phyloP scores from a whole-genome alignment of 2,329 filamentous ascomycete genomes.

The Ilyonectria sp. region DNA sequence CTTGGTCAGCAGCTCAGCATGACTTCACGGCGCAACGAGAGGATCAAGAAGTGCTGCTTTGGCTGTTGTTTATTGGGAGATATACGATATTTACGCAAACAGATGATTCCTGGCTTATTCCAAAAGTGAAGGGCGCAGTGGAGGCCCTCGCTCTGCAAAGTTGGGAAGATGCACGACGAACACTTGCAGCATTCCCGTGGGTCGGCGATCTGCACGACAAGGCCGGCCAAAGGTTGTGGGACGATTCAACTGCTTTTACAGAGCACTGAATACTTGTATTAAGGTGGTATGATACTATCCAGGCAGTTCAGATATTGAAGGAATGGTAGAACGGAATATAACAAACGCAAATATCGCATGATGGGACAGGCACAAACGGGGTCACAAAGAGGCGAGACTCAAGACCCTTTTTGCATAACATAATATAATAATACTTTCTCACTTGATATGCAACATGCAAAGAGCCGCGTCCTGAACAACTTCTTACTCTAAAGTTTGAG shows the following conservation, averaged over 20 bases:
- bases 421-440: no score
- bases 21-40: not conserved
- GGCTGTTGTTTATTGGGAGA: slow-evolving; percentile 22
- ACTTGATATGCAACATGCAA: no score
- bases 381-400: no score
- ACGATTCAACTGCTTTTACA: not conserved
- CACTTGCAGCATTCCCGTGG: slow-evolving; percentile 23
- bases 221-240: not conserved
- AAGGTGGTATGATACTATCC: no score
- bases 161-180: slow-evolving; percentile 21
- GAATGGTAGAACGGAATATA: no score
- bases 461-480: no score
- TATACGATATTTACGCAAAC: slow-evolving; percentile 10
- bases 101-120: slow-evolving; percentile 25
- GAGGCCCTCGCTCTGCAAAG: slow-evolving; percentile 1
- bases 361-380: not conserved
- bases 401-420: no score
- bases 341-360: not conserved
- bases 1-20: no score
- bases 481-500: no score
- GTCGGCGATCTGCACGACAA: slow-evolving; percentile 11
- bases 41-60: slow-evolving; percentile 8
- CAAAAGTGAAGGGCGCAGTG: not conserved
- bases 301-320: no score
- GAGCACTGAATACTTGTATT: no score